phyloP scores from a whole-genome alignment of 176 grass and related monocot genomes.

The Chrysopogon serrulatus region DNA sequence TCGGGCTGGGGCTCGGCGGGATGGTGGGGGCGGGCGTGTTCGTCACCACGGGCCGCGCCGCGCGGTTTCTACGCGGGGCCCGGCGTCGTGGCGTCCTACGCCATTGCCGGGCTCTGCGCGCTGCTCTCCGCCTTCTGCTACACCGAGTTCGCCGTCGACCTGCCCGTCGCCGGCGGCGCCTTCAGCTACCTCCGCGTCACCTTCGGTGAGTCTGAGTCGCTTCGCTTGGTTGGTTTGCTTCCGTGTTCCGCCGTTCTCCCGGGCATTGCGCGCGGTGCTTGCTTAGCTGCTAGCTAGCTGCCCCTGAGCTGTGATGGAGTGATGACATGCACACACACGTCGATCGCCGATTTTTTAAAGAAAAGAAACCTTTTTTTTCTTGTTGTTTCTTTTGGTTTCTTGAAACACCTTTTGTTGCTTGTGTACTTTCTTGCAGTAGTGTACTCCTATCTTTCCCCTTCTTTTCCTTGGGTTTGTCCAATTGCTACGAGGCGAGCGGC shows the following conservation, averaged over 20 bases:
- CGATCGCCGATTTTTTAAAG: no score
- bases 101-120: constrained; percentile 89
- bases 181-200: constrained; percentile 80
- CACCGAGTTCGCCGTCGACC: constrained; percentile 93
- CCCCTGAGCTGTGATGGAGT: no score
- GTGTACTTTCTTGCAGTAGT: neutral
- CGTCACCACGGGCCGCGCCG: constrained; percentile 49
- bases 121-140: constrained; percentile 98
- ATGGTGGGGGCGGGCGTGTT: constrained; percentile 64
- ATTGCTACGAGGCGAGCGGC: neutral
- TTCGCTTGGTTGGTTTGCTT: no score
- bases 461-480: neutral
- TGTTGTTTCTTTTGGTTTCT: no score
- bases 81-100: constrained; percentile 56
- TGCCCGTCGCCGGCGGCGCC: constrained; percentile 75
- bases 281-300: no score
- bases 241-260: no score
- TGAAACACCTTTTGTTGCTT: neutral
- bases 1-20: constrained; percentile 57
- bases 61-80: constrained; percentile 17
- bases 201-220: constrained; percentile 71
- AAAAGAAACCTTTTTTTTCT: no score
- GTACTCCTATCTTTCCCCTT: neutral
- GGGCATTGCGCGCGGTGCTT: no score
- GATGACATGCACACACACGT: no score